Conservation (phyloP, 148 eudicot genomes). For the Persicaria tinctoria region DNA sequence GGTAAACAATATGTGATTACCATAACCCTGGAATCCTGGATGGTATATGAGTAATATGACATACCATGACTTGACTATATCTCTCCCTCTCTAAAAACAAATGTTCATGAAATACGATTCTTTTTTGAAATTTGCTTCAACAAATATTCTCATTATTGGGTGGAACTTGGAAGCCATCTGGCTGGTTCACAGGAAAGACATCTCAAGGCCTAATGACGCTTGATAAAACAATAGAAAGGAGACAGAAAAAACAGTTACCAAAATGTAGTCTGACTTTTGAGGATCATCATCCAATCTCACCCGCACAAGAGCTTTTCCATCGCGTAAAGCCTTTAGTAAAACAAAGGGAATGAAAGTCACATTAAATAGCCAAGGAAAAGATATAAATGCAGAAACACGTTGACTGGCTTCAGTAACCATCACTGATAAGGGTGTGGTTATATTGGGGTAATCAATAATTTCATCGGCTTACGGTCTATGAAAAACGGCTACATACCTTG, state of each 20-base stretch:
- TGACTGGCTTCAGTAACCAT: neutral
- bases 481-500: constrained; percentile 28
- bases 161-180: neutral
- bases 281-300: constrained; percentile 37
- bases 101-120: neutral
- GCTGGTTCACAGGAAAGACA: constrained; percentile 9
- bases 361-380: constrained; percentile 3
- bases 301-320: constrained; percentile 68
- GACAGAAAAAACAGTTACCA: constrained; percentile 31
- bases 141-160: neutral
- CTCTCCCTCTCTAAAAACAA: neutral
- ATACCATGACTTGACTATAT: neutral
- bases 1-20: neutral
- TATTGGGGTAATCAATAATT: neutral
- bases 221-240: neutral
- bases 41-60: too few relatives aligned
- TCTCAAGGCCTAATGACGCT: neutral
- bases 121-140: neutral
- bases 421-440: neutral
- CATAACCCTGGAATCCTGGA: too few relatives aligned
- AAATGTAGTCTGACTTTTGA: constrained; percentile 57
- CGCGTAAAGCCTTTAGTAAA: constrained; percentile 39
- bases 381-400: neutral
- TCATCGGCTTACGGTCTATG: neutral
- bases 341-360: constrained; percentile 8